Percentiles rank a stretch among this genome's conserved stretches.
Evolutionary conservation across 805 yeast species (phyloP).

Genomic region (Starmerella kuoi): DNA sequence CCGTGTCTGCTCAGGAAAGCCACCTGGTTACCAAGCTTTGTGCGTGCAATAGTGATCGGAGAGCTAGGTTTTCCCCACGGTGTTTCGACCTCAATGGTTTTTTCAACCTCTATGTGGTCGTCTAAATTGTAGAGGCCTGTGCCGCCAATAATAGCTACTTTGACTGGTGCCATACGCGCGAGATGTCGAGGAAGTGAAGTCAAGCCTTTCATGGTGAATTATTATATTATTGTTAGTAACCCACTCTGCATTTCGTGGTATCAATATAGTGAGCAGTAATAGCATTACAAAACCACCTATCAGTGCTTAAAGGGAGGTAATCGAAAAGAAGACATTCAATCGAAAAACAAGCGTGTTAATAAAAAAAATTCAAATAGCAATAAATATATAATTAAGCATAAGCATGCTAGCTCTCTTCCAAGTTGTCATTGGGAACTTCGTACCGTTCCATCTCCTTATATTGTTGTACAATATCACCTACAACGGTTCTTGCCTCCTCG

Average conservation of each 20-base stretch:
- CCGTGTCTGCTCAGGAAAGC: slow-evolving; percentile 97
- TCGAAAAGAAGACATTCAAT: no score
- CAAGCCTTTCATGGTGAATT: no score
- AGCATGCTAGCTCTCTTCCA: neutral
- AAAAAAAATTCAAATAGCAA: no score
- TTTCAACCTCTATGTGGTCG: slow-evolving; percentile 64
- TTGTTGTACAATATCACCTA: slow-evolving; percentile 45
- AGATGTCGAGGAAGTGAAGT: no score
- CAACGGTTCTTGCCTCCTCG: slow-evolving; percentile 63
- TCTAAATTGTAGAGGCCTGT: slow-evolving; percentile 90
- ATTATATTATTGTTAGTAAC: no score
- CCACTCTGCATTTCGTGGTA: no score
- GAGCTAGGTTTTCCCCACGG: slow-evolving; percentile 98
- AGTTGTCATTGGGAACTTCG: neutral
- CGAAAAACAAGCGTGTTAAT: no score
- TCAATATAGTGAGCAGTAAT: no score
- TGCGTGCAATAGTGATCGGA: slow-evolving; percentile 80
- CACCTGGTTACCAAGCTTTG: slow-evolving; percentile 63
- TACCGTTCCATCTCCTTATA: slow-evolving; percentile 37
- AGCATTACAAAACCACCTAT: no score
- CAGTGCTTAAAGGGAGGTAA: no score
- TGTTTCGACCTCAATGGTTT: slow-evolving; percentile 66
- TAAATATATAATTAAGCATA: no score
- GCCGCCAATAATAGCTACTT: slow-evolving; percentile 89
- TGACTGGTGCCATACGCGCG: slow-evolving; percentile 31